Evolutionary conservation across 345 rosid species (phyloP).

Genomic region (Diplotaxis tenuifolia): DNA sequence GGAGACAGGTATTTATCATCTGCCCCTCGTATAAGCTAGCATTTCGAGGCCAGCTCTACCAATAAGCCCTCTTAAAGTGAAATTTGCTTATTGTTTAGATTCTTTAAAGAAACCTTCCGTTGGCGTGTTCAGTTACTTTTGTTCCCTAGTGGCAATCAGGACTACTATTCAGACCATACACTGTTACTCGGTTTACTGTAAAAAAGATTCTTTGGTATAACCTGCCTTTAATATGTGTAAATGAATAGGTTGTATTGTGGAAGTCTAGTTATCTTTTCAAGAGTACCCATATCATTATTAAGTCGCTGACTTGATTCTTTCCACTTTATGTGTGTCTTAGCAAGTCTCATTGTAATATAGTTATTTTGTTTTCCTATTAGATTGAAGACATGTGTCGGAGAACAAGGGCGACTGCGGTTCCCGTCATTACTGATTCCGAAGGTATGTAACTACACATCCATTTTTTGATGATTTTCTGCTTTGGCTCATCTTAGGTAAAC

Average conservation of each 20-base stretch:
- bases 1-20: conserved; percentile 69
- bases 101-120: neutral
- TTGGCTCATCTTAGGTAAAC: conserved; percentile 9
- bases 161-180: neutral
- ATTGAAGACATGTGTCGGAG: conserved; percentile 85
- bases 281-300: neutral
- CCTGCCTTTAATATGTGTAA: neutral
- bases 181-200: neutral
- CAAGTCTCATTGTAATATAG: neutral
- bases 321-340: neutral
- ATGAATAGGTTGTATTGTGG: neutral
- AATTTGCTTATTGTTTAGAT: conserved; percentile 6
- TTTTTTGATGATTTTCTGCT: conserved; percentile 12
- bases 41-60: conserved; percentile 5
- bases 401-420: conserved; percentile 78
- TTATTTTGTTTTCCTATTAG: conserved; percentile 39
- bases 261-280: conserved; percentile 11
- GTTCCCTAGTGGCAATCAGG: neutral
- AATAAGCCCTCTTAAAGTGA: neutral
- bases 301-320: conserved; percentile 8
- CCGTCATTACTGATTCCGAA: conserved; percentile 86
- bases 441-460: conserved; percentile 47
- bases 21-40: conserved; percentile 7
- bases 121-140: conserved; percentile 9
- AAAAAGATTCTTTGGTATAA: neutral